Evolutionary conservation across 139 green algal species (phyloP), one percentile per base, ranked within the genome.

Genomic region (Desmodesmus armatus): DNA sequence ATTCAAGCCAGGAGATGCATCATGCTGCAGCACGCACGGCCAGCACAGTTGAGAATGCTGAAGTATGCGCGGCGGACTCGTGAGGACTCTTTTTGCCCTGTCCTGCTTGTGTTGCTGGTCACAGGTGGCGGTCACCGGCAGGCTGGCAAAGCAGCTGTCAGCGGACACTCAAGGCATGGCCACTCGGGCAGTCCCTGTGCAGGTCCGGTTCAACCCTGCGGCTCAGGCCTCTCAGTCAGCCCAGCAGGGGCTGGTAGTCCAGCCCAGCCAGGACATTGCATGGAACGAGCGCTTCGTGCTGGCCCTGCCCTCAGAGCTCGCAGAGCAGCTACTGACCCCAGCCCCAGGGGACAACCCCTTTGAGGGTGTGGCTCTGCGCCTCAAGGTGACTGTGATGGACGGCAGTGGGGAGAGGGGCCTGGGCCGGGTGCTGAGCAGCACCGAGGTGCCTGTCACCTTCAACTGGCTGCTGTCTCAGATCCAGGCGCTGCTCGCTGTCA

Each of bases 201-300:
- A 63, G 19, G 55, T 51, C 13, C 25, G 6, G 13, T 27, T 47
- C 11, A 15, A 27, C 72, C 21, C 65, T 44, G 7, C 27, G 19
- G 74, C 63, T 6, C 51, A 76, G 37, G 80, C 67, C 65, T 58
- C 80, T 11, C 17, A 2, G n/a, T 31, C 66, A 62, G 80, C 67
- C 40, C 41, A 47, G 21, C 21, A 55, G 3, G 44, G 63, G 3
- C n/a, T 44, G 6, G 67, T 31, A 31, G 80, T 78, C 25, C 3
- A 51, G 2, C 25, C 49, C 23, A 55, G 77, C 5, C 23, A 67
- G 67, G 11, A 49, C 21, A 79, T 92, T 33, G 19, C 39, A 0
- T 96, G 92, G 92, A 31, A 83, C 35, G 92, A 96, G 87, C 89
- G 91, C 7, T 92, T 96, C 51, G 69, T 94, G 51, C 69, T 96